Conservation (phyloP, 2,329 filamentous ascomycete genomes). For the Cryoendolithus antarcticus region DNA sequence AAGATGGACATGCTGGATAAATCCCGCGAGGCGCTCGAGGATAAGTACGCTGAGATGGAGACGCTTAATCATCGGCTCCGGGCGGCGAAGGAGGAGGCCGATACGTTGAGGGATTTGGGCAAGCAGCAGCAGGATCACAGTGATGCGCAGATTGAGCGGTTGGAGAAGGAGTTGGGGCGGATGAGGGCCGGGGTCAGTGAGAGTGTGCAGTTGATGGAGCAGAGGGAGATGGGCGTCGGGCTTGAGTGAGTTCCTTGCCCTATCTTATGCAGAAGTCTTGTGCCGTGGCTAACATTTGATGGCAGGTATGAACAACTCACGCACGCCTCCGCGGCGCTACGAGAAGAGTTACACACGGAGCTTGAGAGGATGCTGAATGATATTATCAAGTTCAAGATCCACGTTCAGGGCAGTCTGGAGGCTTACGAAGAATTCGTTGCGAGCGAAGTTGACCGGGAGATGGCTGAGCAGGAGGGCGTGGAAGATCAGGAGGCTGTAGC, state of each 20-base stretch:
- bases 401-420: slow-evolving; percentile 83
- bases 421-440: slow-evolving; percentile 90
- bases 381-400: slow-evolving; percentile 96
- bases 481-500: no score
- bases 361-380: slow-evolving; percentile 94
- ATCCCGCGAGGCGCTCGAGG: slow-evolving; percentile 92
- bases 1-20: slow-evolving; percentile 87
- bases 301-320: slow-evolving; percentile 78
- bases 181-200: slow-evolving; percentile 78
- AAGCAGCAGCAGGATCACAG: slow-evolving; percentile 77
- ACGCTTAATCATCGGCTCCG: slow-evolving; percentile 78
- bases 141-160: slow-evolving; percentile 93
- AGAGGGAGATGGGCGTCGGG: slow-evolving; percentile 89
- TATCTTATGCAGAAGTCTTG: no score
- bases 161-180: slow-evolving; percentile 94
- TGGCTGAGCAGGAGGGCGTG: slow-evolving; percentile 33
- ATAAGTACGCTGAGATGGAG: slow-evolving; percentile 87
- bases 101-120: slow-evolving; percentile 73
- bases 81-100: slow-evolving; percentile 84
- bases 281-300: no score
- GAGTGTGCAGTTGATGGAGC: slow-evolving; percentile 82
- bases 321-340: slow-evolving; percentile 66
- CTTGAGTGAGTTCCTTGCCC: slow-evolving; percentile 52
- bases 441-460: slow-evolving; percentile 68
- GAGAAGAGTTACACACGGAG: slow-evolving; percentile 97